Evolutionary conservation across 2,329 filamentous ascomycete genomes (phyloP), one percentile per base, ranked within the genome.

Genomic region (Tothia fuscella): DNA sequence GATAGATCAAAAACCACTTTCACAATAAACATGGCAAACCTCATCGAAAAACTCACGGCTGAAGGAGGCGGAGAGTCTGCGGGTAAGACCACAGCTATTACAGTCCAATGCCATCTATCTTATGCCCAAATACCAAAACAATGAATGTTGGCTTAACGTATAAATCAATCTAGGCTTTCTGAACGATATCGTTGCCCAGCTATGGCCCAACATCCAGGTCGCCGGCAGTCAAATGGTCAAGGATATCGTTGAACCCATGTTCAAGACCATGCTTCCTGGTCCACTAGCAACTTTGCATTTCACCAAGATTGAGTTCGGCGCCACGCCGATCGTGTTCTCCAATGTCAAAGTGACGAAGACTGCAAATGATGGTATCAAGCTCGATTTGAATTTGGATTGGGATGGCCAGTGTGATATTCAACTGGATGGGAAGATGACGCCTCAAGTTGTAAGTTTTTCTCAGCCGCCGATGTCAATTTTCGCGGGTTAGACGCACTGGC

Each of bases 131-230:
- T 42, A 21, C 12, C 10, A 22, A 3, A 38, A 37, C 21, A 40
- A 1, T 14, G 9, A 3, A 21, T 13, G 21, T 14, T 21, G 17
- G 29, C 19, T 16, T 22, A 26, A 32, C 20, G 13, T 14, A 12
- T 38, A 34, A 34, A 46, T 16, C 14, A 28, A 45, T 19, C n/a
- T 14, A 55, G 64, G 56, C 40, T 70, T 69, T 48, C 57, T 70
- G 39, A 70, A 70, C 48, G 65, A 69, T 45, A 62, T 70, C 24
- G 56, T 70, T 28, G 57, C 50, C 12, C 64, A 67, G 42, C 51
- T 70, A 50, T 70, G 67, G 67, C 67, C 67, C 26, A 68, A 70
- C 49, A 67, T 70, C 53, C 60, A 58, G 32, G 57, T 65, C 4
- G 65, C 62, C 16, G 64, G 59, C 30, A 54, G 57, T 50, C 55